A percentile compares a stretch with the other conserved stretches of the same genome.
Conservation (phyloP, 495 filamentous ascomycete genomes). For the Sporormia fimetaria region DNA sequence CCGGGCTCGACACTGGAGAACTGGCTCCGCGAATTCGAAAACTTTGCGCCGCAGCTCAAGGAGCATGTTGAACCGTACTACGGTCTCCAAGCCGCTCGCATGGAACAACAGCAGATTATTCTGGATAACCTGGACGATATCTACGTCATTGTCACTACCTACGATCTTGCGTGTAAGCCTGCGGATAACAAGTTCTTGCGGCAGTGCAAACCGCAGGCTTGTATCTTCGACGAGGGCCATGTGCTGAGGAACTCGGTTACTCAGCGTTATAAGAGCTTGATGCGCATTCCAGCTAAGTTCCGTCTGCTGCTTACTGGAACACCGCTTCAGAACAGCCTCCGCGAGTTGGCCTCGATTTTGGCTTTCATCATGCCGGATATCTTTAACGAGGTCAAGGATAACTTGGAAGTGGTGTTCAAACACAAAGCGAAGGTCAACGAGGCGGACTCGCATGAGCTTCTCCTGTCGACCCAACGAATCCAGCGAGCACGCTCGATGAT, state of each 20-base stretch:
- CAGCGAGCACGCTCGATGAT: conserved; percentile 80
- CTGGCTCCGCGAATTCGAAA: conserved; percentile 82
- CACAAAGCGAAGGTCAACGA: conserved; percentile 78
- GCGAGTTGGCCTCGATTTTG: conserved; percentile 77
- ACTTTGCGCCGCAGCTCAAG: conserved; percentile 64
- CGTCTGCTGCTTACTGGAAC: conserved; percentile 84
- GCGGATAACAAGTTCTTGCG: conserved; percentile 61
- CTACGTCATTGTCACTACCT: conserved; percentile 87
- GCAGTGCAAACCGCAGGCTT: conserved; percentile 44
- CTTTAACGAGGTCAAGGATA: conserved; percentile 61
- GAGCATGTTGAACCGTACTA: conserved; percentile 86
- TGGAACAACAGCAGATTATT: conserved; percentile 54
- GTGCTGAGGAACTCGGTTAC: conserved; percentile 78
- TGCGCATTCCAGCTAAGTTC: conserved; percentile 65
- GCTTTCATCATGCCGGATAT: conserved; percentile 82
- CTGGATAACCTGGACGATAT: conserved; percentile 49
- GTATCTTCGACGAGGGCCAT: conserved; percentile 90
- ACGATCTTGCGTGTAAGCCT: conserved; percentile 56
- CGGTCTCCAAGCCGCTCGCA: conserved; percentile 50
- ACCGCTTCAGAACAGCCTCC: conserved; percentile 89
- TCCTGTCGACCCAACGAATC: conserved; percentile 77
- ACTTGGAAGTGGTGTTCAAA: conserved; percentile 72
- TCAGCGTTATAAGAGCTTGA: conserved; percentile 64
- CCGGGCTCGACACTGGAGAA: conserved; percentile 90
- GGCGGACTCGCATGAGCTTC: conserved; percentile 47